phyloP scores from a whole-genome alignment of 257 asterid species.

The Knoxia roxburghii region DNA sequence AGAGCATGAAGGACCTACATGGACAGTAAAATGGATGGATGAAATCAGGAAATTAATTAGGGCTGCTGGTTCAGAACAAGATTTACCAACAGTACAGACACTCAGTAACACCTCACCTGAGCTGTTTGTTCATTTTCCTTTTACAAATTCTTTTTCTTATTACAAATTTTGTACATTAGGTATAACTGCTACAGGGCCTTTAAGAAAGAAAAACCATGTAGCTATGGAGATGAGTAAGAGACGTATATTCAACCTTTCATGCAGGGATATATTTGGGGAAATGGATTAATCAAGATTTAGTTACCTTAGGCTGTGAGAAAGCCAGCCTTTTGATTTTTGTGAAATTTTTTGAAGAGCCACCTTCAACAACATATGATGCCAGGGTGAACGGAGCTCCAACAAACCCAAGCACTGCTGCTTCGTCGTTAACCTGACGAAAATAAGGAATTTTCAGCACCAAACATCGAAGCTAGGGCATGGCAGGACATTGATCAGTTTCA shows the following conservation, averaged over 20 bases:
- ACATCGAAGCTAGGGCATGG: not conserved
- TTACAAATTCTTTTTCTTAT: no score
- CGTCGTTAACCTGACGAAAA: slow-evolving; percentile 62
- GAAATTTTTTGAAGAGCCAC: slow-evolving; percentile 97
- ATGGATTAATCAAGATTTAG: not conserved
- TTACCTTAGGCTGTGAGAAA: slow-evolving; percentile 92
- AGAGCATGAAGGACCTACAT: slow-evolving; percentile 76
- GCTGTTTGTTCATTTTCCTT: no score
- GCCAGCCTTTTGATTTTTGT: slow-evolving; percentile 85
- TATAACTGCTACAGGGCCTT: not conserved
- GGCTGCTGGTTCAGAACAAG: not conserved
- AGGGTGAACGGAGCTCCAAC: slow-evolving; percentile 98
- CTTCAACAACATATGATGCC: slow-evolving; percentile 94
- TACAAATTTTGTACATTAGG: not conserved
- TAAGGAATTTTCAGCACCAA: slow-evolving; percentile 14
- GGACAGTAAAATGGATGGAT: not conserved
- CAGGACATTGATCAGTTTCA: not conserved
- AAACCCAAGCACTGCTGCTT: slow-evolving; percentile 98
- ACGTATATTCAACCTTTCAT: not conserved
- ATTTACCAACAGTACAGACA: not conserved
- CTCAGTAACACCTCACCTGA: not conserved
- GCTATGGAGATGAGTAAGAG: not conserved
- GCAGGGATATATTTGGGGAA: not conserved
- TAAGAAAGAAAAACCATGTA: not conserved
- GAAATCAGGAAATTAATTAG: not conserved